Evolutionary conservation across 129 eudicot genomes (phyloP).

Genomic region (Centella asiatica): DNA sequence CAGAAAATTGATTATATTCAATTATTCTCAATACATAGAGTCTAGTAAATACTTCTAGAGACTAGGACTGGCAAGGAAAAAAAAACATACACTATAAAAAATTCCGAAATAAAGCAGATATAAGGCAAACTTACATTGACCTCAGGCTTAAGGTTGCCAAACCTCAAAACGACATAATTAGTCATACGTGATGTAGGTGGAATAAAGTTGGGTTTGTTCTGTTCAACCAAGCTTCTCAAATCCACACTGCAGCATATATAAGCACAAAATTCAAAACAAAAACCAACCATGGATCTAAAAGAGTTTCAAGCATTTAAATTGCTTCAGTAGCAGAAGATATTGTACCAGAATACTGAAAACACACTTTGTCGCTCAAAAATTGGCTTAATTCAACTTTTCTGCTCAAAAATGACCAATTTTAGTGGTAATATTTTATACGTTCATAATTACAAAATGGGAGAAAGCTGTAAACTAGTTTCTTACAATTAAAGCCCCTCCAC

Average conservation of each 20-base stretch:
- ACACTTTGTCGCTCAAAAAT: too few species aligned
- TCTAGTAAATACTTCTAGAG: background rate
- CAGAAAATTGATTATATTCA: too few species aligned
- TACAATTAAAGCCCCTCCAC: too few species aligned
- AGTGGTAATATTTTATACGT: too few species aligned
- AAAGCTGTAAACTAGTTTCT: too few species aligned
- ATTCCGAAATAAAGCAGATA: background rate
- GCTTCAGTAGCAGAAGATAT: too few species aligned
- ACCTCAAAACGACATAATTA: conserved; percentile 72
- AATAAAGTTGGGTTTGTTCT: conserved; percentile 58
- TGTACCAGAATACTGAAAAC: too few species aligned
- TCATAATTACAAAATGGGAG: too few species aligned
- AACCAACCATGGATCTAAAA: background rate
- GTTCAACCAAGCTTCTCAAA: conserved; percentile 77
- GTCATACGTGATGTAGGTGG: conserved; percentile 90
- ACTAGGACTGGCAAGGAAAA: background rate
- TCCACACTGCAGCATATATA: conserved; percentile 59
- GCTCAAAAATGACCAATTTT: too few species aligned
- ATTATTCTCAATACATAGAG: background rate
- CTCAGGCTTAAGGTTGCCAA: conserved; percentile 53
- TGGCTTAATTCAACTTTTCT: too few species aligned
- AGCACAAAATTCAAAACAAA: conserved; percentile 3
- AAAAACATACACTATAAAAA: background rate
- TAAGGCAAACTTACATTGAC: conserved; percentile 36
- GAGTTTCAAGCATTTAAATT: background rate